These are phyloP conservation scores for Podaxis pistillaris DNA, from an alignment of 768 basidiomycete species.

Conservation along the genomic window DNA sequence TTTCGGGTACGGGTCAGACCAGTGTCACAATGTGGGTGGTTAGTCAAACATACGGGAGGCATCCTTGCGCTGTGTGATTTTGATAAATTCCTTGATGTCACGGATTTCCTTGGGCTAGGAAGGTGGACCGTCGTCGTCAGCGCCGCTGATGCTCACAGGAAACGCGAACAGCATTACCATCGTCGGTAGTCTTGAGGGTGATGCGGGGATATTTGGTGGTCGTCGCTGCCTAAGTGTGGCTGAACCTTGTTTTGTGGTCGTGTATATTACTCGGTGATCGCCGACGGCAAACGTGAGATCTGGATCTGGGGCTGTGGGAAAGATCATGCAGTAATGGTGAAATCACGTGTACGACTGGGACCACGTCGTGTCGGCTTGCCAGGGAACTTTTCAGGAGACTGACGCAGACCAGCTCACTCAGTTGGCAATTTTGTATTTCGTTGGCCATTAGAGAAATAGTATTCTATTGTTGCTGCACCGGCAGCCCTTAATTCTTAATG, in stretches of 20 bases:
- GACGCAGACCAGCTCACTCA: not conserved
- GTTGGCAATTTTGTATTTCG: not conserved
- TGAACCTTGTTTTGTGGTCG: slow-evolving; percentile 33
- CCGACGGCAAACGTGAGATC: slow-evolving; percentile 16
- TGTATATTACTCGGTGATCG: slow-evolving; percentile 27
- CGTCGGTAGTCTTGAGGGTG: slow-evolving; percentile 37
- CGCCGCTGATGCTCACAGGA: not conserved
- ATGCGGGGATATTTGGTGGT: slow-evolving; percentile 17
- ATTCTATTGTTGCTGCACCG: slow-evolving; percentile 10
- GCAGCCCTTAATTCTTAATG: slow-evolving; percentile 16
- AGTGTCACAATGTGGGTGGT: not conserved
- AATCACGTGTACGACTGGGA: slow-evolving; percentile 5
- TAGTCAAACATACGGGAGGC: slow-evolving; percentile 73
- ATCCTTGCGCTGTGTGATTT: slow-evolving; percentile 96
- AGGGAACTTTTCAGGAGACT: not conserved
- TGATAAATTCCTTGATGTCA: slow-evolving; percentile 99
- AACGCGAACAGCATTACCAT: slow-evolving; percentile 31
- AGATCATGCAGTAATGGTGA: not conserved
- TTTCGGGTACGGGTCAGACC: slow-evolving; percentile 9
- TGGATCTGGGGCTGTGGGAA: slow-evolving; percentile 5
- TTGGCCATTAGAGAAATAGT: slow-evolving; percentile 1
- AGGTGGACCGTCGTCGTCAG: not conserved
- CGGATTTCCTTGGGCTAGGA: slow-evolving; percentile 92
- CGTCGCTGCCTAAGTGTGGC: slow-evolving; percentile 25
- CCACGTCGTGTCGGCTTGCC: slow-evolving; percentile 8